These are phyloP conservation scores for Conringia planisiliqua DNA, from an alignment of 345 rosid species.

Conservation along the genomic window DNA sequence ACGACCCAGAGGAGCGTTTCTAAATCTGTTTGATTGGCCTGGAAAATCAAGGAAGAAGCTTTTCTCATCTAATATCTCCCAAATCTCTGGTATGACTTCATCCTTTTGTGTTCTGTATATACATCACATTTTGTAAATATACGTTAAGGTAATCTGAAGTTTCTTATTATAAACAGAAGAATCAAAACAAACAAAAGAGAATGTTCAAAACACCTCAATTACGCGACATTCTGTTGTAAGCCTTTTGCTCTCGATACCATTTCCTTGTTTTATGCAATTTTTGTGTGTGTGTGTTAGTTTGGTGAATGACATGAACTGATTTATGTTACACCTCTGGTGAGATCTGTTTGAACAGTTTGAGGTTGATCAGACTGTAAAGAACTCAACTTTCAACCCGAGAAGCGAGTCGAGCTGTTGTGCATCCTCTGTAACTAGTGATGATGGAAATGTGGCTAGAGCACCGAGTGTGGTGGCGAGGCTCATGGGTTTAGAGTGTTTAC, in stretches of 20 bases:
- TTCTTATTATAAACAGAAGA: constrained; percentile 22
- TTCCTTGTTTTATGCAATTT: background rate
- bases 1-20: constrained; percentile 66
- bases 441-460: constrained; percentile 67
- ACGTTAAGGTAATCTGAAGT: background rate
- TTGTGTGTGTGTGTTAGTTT: constrained; percentile 32
- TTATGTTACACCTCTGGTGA: background rate
- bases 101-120: background rate
- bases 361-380: constrained; percentile 59
- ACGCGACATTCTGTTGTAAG: constrained; percentile 24
- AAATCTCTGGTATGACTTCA: constrained; percentile 40
- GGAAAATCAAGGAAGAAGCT: constrained; percentile 94
- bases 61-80: constrained; percentile 50
- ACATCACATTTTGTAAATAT: background rate
- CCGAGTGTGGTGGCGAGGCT: constrained; percentile 96
- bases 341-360: constrained; percentile 50
- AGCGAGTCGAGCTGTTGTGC: constrained; percentile 83
- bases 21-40: constrained; percentile 84
- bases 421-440: constrained; percentile 90
- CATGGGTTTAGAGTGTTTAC: constrained; percentile 92
- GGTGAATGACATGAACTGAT: background rate
- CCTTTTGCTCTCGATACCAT: background rate
- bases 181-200: constrained; percentile 28
- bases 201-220: constrained; percentile 22
- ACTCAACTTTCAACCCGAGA: constrained; percentile 48